These are phyloP conservation scores for Tetradesmus obliquus DNA, from an alignment of 139 green algal species.

Conservation along the genomic window DNA sequence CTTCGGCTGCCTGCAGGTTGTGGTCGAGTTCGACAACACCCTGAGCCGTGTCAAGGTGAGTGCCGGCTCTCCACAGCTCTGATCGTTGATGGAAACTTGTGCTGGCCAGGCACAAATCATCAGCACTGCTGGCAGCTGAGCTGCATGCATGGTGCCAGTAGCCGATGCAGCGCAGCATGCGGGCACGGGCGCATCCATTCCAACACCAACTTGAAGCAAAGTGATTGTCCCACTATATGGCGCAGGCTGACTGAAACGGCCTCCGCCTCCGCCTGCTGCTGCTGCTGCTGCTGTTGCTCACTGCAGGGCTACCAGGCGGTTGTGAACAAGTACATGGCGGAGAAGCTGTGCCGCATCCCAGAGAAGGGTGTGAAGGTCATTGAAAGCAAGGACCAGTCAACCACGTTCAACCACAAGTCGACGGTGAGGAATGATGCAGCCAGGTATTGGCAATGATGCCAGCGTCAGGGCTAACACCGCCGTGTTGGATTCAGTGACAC, in stretches of 20 bases:
- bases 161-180: too few relatives aligned
- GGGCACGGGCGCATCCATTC: too few relatives aligned
- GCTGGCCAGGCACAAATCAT: too few relatives aligned
- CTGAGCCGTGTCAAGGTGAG: background rate
- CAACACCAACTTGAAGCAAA: too few relatives aligned
- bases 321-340: conserved; percentile 31
- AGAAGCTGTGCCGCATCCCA: conserved; percentile 25
- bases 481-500: background rate
- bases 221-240: too few relatives aligned
- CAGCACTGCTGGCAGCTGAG: too few relatives aligned
- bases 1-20: background rate
- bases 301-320: background rate
- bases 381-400: conserved; percentile 3
- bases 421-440: background rate
- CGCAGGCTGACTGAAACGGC: too few relatives aligned
- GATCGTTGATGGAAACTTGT: too few relatives aligned
- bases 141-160: too few relatives aligned
- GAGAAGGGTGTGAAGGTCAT: background rate
- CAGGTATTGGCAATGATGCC: too few relatives aligned
- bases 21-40: conserved; percentile 20
- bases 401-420: conserved; percentile 25
- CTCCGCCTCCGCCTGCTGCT: background rate
- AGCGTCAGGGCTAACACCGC: too few relatives aligned
- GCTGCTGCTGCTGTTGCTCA: background rate
- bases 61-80: too few relatives aligned